phyloP scores from a whole-genome alignment of 179 eudicot species.

The Spinacia oleracea region DNA sequence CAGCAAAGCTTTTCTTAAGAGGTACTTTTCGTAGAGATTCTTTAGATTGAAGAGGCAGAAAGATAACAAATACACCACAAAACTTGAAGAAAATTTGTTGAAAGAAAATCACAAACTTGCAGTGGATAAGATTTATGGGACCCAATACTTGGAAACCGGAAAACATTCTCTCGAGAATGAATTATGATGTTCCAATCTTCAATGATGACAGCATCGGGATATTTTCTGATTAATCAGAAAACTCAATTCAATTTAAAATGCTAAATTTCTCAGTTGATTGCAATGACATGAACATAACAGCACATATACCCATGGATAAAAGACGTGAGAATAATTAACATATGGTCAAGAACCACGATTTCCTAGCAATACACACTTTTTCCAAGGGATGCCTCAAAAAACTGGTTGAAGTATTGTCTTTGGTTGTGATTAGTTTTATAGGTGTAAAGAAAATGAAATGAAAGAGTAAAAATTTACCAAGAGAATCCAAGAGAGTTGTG shows the following conservation, averaged over 20 bases:
- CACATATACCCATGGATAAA: neutral
- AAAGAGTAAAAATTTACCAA: neutral
- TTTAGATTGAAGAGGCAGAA: no score
- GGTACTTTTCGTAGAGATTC: no score
- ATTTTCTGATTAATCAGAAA: neutral
- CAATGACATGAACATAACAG: neutral
- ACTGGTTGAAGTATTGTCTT: neutral
- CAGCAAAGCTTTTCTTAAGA: no score
- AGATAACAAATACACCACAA: no score
- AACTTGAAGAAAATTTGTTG: no score
- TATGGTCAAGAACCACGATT: neutral
- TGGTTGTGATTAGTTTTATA: neutral
- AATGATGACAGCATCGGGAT: neutral
- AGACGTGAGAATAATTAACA: neutral
- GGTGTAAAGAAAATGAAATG: neutral
- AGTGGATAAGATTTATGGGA: neutral
- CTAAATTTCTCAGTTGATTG: neutral
- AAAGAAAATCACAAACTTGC: neutral
- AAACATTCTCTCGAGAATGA: neutral
- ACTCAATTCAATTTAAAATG: neutral
- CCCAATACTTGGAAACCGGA: neutral
- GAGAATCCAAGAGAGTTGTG: conserved; percentile 5
- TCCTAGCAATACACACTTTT: no score
- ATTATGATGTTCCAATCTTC: neutral
- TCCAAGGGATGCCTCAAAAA: neutral